Base-by-base conservation (phyloP, 352 stramenopile species). In the Peronospora tabacina region DNA sequence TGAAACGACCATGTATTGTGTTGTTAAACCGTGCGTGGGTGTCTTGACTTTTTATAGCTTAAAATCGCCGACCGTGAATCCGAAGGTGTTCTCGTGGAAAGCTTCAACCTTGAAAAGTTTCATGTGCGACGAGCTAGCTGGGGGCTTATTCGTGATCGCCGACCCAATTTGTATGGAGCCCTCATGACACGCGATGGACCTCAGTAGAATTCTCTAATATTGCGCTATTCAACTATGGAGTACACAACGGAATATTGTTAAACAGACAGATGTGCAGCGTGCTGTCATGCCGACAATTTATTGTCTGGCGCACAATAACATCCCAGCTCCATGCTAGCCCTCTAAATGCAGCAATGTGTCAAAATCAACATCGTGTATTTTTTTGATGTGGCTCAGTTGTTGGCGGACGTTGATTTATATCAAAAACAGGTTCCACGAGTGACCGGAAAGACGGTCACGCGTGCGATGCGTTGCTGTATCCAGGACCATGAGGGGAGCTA, bases 1-100 rank as follows among this genome's bases (percentile, higher is more conserved):
- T 51, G 22, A 8, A 11, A 36, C 19, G 20, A 41, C 19, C 26
- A 43, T 17, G n/a, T 7, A 16, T 2, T 24, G 4, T 16, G 20
- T 35, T 48, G 9, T 45, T 63, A 36, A 16, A 22, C 56, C 41
- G 5, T 34, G 19, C 22, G 5, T 19, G 49, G 15, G 7, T 62
- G 9, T 26, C 49, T 44, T 58, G 2, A 24, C 39, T 52, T 3
- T 24, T n/a, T 30, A 30, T 44, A 90, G 80, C 66, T 93, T 22
- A 93, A 93, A 54, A 89, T 93, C 55, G 82, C 82, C 0, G 82
- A 93, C 35, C 82, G 82, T 12, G 82, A 93, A 50, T 90, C 79
- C 0, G 82, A 93, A 67, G 82, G 82, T n/a, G 82, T 93, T 35
- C 59, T 93, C 13, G 82, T 93, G 11, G 82, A 93, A 60, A 87